Conservation (phyloP, 202 grass and related monocot genomes). For the Panicum hallii region DNA sequence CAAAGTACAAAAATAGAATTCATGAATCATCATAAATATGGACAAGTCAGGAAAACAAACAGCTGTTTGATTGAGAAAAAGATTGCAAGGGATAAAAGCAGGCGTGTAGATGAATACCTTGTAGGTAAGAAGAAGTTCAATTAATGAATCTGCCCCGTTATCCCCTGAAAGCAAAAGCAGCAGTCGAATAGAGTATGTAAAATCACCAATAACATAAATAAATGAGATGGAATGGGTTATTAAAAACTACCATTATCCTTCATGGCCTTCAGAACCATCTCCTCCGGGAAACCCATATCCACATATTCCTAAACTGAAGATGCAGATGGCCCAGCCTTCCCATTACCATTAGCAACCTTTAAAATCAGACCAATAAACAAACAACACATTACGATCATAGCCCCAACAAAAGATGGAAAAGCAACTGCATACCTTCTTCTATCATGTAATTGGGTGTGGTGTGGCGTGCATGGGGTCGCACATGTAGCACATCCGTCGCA, state of each 20-base stretch:
- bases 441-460: no score
- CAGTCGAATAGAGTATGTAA: conserved; percentile 31
- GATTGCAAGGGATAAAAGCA: neutral
- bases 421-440: no score
- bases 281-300: conserved; percentile 70
- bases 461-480: no score
- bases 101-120: conserved; percentile 41
- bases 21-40: neutral
- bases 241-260: conserved; percentile 55
- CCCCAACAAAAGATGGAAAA: no score
- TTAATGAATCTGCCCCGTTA: conserved; percentile 52
- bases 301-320: conserved; percentile 52
- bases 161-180: conserved; percentile 52
- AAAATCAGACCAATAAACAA: conserved; percentile 38
- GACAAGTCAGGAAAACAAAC: neutral
- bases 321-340: conserved; percentile 40
- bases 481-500: no score
- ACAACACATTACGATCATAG: conserved; percentile 26
- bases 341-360: conserved; percentile 41
- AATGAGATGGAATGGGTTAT: conserved; percentile 36
- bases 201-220: conserved; percentile 9
- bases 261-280: conserved; percentile 63
- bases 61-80: neutral
- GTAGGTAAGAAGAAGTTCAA: conserved; percentile 76
- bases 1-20: no score